These are phyloP conservation scores for Zygnema cylindricum DNA, from an alignment of 139 green algal genomes.

Conservation along the genomic window DNA sequence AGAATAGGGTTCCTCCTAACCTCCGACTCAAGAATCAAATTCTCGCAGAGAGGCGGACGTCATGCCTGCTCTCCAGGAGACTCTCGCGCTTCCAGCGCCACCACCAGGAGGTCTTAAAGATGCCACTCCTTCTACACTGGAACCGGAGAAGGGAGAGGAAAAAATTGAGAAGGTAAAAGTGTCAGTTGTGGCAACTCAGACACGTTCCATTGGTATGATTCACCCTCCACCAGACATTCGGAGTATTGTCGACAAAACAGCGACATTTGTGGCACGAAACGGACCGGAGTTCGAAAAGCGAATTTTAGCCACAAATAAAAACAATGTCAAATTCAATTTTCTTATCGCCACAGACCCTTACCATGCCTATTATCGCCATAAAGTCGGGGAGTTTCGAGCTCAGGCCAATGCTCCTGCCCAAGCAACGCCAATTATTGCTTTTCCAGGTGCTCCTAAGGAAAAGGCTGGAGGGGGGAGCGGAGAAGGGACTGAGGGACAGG, in stretches of 20 bases:
- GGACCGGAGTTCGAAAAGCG: constrained; percentile 93
- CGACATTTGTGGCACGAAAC: constrained; percentile 95
- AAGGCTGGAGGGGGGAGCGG: not conserved
- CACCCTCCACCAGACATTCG: constrained; percentile 92
- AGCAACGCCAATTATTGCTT: not conserved
- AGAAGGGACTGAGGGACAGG: not conserved
- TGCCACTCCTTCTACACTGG: constrained; percentile 14
- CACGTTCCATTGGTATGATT: constrained; percentile 90
- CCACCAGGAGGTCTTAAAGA: constrained; percentile 32
- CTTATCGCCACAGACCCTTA: constrained; percentile 89
- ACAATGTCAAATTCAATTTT: constrained; percentile 99
- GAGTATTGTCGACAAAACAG: constrained; percentile 98
- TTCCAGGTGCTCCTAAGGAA: not conserved
- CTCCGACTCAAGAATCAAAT: too few relatives aligned
- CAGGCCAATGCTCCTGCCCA: constrained; percentile 47
- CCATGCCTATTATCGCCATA: constrained; percentile 92
- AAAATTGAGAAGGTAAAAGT: constrained; percentile 19
- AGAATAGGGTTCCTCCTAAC: not conserved
- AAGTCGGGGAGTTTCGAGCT: constrained; percentile 72
- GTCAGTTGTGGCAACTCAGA: constrained; percentile 80
- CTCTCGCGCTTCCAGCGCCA: constrained; percentile 21
- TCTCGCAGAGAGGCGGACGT: not conserved
- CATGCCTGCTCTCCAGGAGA: constrained; percentile 30
- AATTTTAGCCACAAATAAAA: constrained; percentile 89
- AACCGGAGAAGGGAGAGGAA: not conserved